These are phyloP conservation scores for Flaveria brownii DNA, from an alignment of 129 eudicot genomes.

Conservation along the genomic window DNA sequence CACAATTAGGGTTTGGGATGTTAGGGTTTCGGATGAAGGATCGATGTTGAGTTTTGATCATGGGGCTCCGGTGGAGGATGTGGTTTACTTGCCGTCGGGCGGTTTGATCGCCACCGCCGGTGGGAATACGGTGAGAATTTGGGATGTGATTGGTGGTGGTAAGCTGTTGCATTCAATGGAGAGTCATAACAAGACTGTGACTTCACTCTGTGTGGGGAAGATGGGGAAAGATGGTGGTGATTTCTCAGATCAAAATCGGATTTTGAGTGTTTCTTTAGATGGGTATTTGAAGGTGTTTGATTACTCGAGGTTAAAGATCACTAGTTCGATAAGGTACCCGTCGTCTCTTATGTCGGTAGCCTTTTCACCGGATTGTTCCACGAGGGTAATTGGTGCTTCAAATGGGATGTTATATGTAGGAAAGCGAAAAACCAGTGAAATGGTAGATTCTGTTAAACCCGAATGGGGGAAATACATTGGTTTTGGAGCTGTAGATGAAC, in stretches of 20 bases:
- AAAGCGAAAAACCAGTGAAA: conserved; percentile 58
- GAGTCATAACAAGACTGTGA: conserved; percentile 84
- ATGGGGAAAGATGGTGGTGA: conserved; percentile 50
- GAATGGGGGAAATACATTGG: conserved; percentile 43
- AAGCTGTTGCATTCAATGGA: conserved; percentile 75
- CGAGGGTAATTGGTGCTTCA: conserved; percentile 73
- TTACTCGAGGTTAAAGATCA: conserved; percentile 68
- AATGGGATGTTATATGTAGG: conserved; percentile 77
- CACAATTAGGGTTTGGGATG: conserved; percentile 82
- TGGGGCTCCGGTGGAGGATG: conserved; percentile 92
- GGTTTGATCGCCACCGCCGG: conserved; percentile 92
- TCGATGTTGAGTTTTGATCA: conserved; percentile 60
- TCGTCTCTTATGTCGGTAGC: conserved; percentile 69
- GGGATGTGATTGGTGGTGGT: conserved; percentile 98
- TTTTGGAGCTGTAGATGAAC: conserved; percentile 40
- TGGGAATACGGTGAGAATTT: conserved; percentile 77
- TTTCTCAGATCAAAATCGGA: conserved; percentile 53
- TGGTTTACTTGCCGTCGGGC: conserved; percentile 74
- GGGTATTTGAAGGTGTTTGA: conserved; percentile 89
- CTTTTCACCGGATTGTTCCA: conserved; percentile 70
- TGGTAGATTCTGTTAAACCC: conserved; percentile 28
- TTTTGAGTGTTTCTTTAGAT: conserved; percentile 85
- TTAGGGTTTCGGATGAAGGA: conserved; percentile 46
- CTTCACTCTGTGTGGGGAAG: conserved; percentile 70
- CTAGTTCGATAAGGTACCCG: conserved; percentile 76